phyloP scores from a whole-genome alignment of 179 eudicot species.

The Pouteria campechiana region DNA sequence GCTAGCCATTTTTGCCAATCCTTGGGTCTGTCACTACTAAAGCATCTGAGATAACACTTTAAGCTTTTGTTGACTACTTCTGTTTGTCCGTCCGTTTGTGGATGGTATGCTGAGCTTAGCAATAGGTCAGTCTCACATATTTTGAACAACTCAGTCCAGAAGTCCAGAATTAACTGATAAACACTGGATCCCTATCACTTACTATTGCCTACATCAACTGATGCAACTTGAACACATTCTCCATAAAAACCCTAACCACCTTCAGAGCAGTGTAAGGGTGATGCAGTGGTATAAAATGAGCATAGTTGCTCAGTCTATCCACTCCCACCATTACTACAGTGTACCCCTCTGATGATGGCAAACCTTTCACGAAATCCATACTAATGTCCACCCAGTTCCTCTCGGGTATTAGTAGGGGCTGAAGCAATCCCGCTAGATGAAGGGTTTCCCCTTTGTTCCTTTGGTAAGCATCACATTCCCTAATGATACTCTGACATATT shows the following conservation, averaged over 20 bases:
- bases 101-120: not conserved
- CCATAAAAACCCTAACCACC: no score
- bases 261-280: no score
- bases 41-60: not conserved
- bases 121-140: not conserved
- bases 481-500: not conserved
- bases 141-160: not conserved
- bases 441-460: not conserved
- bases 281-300: no score
- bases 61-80: not conserved
- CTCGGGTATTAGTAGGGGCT: not conserved
- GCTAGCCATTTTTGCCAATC: not conserved
- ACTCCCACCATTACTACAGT: not conserved
- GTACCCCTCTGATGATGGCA: not conserved
- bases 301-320: not conserved
- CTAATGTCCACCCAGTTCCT: no score
- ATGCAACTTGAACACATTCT: no score
- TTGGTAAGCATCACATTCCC: not conserved
- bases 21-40: not conserved
- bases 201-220: no score
- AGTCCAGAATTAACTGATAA: not conserved
- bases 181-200: not conserved
- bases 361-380: not conserved
- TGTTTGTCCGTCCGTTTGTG: constrained; percentile 1
- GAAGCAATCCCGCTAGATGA: not conserved